phyloP scores from a whole-genome alignment of 1,284 basidiomycete genomes.

The Sutorius eximius region DNA sequence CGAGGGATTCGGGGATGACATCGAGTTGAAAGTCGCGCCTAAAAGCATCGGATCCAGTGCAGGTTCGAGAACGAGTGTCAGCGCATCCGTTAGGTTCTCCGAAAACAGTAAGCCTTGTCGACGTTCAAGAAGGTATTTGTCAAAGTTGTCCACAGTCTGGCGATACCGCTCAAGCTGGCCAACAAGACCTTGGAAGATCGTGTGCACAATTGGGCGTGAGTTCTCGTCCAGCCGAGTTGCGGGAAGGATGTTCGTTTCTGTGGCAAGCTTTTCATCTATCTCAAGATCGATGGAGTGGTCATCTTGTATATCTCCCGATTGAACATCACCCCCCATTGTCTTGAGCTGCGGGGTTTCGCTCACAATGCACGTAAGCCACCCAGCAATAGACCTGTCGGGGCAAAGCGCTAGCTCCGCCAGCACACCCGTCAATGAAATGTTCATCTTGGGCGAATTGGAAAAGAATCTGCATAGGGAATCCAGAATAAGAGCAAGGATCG shows the following conservation, averaged over 20 bases:
- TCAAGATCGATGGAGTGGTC: constrained; percentile 77
- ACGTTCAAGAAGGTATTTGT: constrained; percentile 81
- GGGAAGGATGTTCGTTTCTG: constrained; percentile 57
- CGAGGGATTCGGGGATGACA: constrained; percentile 25
- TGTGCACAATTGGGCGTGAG: constrained; percentile 75
- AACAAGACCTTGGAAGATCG: constrained; percentile 76
- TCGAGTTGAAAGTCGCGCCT: constrained; percentile 18
- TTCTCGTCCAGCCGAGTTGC: constrained; percentile 68
- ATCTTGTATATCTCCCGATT: constrained; percentile 50
- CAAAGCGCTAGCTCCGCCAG: constrained; percentile 78
- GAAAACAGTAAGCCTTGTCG: constrained; percentile 88
- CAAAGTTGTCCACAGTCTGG: constrained; percentile 74
- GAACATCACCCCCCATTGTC: constrained; percentile 20
- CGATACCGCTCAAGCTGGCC: constrained; percentile 80
- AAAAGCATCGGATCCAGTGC: constrained; percentile 41
- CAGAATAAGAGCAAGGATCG: constrained; percentile 71
- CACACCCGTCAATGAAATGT: constrained; percentile 85
- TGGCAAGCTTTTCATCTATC: constrained; percentile 64
- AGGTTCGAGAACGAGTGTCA: constrained; percentile 71
- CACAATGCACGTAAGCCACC: constrained; percentile 79
- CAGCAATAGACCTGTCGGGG: constrained; percentile 82
- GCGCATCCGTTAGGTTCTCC: constrained; percentile 90
- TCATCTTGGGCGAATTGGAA: constrained; percentile 81
- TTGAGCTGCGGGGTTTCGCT: constrained; percentile 37
- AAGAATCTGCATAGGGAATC: constrained; percentile 78